Conservation (phyloP, 1,284 basidiomycete genomes). For the Ceratobasidium theobromae region DNA sequence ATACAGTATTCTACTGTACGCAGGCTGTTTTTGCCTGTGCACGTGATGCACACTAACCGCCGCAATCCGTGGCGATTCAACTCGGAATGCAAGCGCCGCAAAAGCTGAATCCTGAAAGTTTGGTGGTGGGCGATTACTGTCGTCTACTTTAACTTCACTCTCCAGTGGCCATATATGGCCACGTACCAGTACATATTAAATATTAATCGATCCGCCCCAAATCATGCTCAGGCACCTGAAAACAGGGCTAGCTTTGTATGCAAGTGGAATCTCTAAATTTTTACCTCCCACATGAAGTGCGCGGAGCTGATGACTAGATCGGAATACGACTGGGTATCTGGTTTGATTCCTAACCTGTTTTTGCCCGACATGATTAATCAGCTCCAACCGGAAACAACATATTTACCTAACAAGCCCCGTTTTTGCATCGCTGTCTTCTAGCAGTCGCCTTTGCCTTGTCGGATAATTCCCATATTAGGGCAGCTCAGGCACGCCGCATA, state of each 20-base stretch:
- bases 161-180: too few species aligned
- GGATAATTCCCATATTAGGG: background rate
- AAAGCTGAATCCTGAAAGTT: too few species aligned
- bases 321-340: background rate
- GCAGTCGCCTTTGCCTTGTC: constrained; percentile 17
- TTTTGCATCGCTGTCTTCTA: constrained; percentile 9
- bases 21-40: too few species aligned
- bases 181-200: constrained; percentile 25
- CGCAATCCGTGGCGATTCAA: too few species aligned
- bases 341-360: constrained; percentile 1
- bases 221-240: background rate
- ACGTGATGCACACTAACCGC: too few species aligned
- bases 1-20: too few species aligned
- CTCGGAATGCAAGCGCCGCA: too few species aligned
- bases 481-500: background rate
- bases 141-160: too few species aligned
- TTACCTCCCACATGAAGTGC: background rate
- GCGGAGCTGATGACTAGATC: background rate
- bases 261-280: constrained; percentile 5
- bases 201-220: background rate
- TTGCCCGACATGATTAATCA: constrained; percentile 4
- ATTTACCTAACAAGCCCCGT: background rate
- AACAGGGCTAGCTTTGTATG: background rate
- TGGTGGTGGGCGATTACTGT: too few species aligned
- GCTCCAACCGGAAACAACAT: background rate